Evolutionary conservation across 2,329 filamentous ascomycete genomes (phyloP), one percentile per base, ranked within the genome.

Genomic region (Exophiala spinifera): DNA sequence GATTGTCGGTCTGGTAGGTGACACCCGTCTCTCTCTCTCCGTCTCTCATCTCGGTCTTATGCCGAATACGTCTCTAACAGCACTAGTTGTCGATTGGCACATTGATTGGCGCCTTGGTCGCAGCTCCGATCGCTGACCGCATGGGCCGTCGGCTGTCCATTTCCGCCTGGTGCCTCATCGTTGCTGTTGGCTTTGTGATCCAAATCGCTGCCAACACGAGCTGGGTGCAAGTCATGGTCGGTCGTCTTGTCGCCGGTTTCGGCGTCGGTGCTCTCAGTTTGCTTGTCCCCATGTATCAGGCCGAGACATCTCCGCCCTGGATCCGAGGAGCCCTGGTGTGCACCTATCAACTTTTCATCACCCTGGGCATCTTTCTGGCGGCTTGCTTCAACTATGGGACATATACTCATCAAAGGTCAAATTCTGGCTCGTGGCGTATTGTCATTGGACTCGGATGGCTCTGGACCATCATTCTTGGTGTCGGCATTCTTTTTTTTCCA

Each of bases 391-490:
- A 76, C 54, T 76, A 65, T 43, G 74, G 74, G 19, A 75, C 72
- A 2, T 46, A 56, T 23, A 46, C 46, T 17, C 46, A 56, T 36
- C 58, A 61, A 36, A 31, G 46, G 14, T 34, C 54, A 36, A 58
- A 52, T 45, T 53, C 61, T 13, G 65, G 63, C 5, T 74, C 72
- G 3, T 77, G 74, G 74, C 67, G 75, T 1, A 74, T 76, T 31
- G 70, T 74, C 0, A 79, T 83, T 71, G 81, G 80, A 1, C 67
- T 84, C 33, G 79, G 79, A 2, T 83, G 80, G 63, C 69, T 82
- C 55, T 83, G 78, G 74, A 43, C 79, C 1, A 65, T 74, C 2
- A 73, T 82, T 42, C 79, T 84, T 60, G 75, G 75, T 1, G 46
- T 71, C 15, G 80, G 80, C 3, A 81, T 84, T 51, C 56, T 75